Conservation (phyloP, 2,329 filamentous ascomycete genomes). For the Aspergillus arachidicola region DNA sequence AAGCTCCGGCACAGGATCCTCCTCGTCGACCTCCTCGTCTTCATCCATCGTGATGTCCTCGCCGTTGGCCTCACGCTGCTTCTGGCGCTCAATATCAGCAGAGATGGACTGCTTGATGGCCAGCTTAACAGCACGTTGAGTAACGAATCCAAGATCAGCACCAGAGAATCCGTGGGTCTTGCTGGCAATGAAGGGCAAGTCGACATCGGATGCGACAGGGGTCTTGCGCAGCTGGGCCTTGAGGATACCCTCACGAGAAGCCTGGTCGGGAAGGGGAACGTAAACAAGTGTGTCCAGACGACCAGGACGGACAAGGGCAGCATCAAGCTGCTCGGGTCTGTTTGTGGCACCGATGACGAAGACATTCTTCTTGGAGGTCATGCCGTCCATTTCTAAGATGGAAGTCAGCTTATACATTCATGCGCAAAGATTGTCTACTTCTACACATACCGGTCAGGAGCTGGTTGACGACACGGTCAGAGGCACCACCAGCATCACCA, state of each 20-base stretch:
- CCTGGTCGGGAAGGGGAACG: constrained; percentile 91
- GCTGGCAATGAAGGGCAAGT: constrained; percentile 87
- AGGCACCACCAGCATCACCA: constrained; percentile 95
- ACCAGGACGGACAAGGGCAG: constrained; percentile 94
- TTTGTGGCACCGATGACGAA: constrained; percentile 99
- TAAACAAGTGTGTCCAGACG: constrained; percentile 99
- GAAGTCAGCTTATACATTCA: constrained; percentile 43
- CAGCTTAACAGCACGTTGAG: constrained; percentile 97
- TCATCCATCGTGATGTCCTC: constrained; percentile 76
- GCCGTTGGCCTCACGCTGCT: constrained; percentile 83
- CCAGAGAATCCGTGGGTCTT: constrained; percentile 99
- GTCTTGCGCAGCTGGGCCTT: constrained; percentile 98
- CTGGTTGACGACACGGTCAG: constrained; percentile 99
- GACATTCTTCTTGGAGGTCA: constrained; percentile 99
- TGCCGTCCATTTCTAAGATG: constrained; percentile 87
- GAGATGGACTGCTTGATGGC: constrained; percentile 97
- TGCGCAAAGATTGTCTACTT: neutral
- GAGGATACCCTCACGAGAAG: constrained; percentile 85
- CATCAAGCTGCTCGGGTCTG: constrained; percentile 96
- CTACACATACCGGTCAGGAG: constrained; percentile 77
- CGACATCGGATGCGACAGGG: constrained; percentile 82
- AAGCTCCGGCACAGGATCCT: constrained; percentile 93
- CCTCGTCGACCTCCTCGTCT: constrained; percentile 59
- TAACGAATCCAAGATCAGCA: constrained; percentile 99
- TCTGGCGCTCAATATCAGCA: constrained; percentile 82